Evolutionary conservation across 2,329 filamentous ascomycete genomes (phyloP).

Genomic region (Penicillium sp.): DNA sequence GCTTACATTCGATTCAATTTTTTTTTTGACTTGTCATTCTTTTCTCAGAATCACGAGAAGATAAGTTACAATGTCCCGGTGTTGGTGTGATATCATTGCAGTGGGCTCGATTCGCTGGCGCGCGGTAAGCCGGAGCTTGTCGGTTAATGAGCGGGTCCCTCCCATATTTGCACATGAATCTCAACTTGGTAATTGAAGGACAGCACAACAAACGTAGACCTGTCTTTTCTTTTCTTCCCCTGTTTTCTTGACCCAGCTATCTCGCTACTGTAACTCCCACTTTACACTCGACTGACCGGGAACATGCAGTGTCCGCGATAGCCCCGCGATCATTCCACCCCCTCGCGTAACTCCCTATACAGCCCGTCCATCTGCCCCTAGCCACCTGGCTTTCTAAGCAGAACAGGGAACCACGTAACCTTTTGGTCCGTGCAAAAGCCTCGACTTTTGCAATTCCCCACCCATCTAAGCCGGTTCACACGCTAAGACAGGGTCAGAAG

Average conservation of each 20-base stretch:
- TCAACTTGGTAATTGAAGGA: not conserved
- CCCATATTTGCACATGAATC: not conserved
- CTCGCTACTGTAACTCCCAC: not conserved
- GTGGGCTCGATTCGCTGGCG: slow-evolving; percentile 9
- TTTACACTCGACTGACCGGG: not conserved
- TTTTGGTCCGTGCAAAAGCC: not conserved
- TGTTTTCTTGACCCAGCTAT: not conserved
- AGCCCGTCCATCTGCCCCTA: not conserved
- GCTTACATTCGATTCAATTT: not conserved
- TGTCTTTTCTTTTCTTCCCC: not conserved
- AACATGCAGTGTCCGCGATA: not conserved
- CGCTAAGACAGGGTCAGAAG: slow-evolving; percentile 14
- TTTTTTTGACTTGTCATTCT: not conserved
- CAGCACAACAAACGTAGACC: not conserved
- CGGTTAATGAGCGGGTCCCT: not conserved
- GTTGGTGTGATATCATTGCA: slow-evolving; percentile 1
- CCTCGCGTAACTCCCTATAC: not conserved
- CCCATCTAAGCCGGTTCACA: slow-evolving; percentile 16
- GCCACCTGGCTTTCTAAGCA: not conserved
- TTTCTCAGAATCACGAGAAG: not conserved
- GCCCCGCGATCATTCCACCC: not conserved
- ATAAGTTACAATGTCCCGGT: no score
- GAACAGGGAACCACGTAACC: not conserved
- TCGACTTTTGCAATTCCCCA: slow-evolving; percentile 18
- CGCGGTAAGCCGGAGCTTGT: slow-evolving; percentile 9